Conservation (phyloP, 176 grass and related monocot species). For the Tuctoria greenei region DNA sequence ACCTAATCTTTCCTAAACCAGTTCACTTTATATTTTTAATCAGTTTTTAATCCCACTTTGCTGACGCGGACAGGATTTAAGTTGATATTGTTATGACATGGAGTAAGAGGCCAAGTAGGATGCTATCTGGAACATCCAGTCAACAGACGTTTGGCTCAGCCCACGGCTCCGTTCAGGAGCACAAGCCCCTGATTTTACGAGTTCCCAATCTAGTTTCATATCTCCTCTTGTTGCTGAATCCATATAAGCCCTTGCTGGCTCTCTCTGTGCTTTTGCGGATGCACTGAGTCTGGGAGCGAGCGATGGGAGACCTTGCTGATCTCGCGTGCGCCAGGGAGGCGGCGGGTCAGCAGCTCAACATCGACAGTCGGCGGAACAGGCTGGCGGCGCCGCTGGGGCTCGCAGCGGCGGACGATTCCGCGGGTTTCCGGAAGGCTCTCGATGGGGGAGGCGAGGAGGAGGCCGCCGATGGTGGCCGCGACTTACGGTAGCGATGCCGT, state of each 20-base stretch:
- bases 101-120: no score
- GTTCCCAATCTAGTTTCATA: conserved; percentile 50
- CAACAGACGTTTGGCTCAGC: no score
- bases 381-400: conserved; percentile 54
- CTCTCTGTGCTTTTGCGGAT: conserved; percentile 29
- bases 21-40: no score
- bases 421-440: conserved; percentile 22
- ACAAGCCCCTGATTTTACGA: conserved; percentile 21
- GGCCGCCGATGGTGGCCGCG: conserved; percentile 70
- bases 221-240: conserved; percentile 17
- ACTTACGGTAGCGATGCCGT: conserved; percentile 51
- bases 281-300: not conserved
- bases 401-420: conserved; percentile 53
- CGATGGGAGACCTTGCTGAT: conserved; percentile 53
- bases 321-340: conserved; percentile 7
- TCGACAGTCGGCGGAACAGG: conserved; percentile 26
- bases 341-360: conserved; percentile 20
- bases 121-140: no score
- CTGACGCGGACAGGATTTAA: no score
- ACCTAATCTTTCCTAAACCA: no score
- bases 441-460: conserved; percentile 20
- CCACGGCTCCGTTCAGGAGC: no score
- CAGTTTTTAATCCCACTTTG: no score
- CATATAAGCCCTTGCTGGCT: not conserved
- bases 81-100: no score